A percentile compares a stretch with the other conserved stretches of the same genome.
Conservation (phyloP, 1,139 yeast genomes). For the Diutina siamensis region DNA sequence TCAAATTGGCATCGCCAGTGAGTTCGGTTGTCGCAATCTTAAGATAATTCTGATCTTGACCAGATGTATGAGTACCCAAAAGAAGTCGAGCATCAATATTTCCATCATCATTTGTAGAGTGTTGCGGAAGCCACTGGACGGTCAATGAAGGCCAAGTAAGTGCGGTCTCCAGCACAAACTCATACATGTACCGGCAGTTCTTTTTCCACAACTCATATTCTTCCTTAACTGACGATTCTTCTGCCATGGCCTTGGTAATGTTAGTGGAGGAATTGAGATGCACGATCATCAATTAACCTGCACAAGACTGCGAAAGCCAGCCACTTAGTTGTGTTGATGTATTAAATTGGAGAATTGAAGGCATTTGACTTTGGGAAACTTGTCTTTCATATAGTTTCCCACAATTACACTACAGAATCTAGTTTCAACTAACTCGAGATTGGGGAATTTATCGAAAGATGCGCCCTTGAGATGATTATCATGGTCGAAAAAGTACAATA, state of each 20-base stretch:
- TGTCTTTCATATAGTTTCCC: too few relatives aligned
- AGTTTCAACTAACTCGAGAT: neutral
- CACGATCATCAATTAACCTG: neutral
- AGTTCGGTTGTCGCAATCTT: constrained; percentile 62
- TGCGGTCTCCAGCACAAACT: constrained; percentile 69
- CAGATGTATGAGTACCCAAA: constrained; percentile 83
- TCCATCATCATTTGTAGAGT: constrained; percentile 15
- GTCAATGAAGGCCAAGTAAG: constrained; percentile 75
- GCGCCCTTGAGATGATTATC: neutral
- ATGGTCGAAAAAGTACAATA: neutral
- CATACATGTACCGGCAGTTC: constrained; percentile 70
- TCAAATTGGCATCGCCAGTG: constrained; percentile 14
- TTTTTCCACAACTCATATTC: constrained; percentile 74
- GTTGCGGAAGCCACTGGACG: constrained; percentile 61
- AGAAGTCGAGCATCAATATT: constrained; percentile 38
- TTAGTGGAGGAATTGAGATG: neutral
- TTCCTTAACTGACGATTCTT: constrained; percentile 27
- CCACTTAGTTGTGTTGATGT: neutral
- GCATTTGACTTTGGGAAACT: too few relatives aligned
- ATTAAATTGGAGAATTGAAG: neutral
- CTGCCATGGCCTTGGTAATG: neutral
- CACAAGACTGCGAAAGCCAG: neutral
- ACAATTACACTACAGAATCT: too few relatives aligned
- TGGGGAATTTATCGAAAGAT: neutral
- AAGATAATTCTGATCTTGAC: constrained; percentile 63